These are phyloP conservation scores for Musa acuminata DNA, from an alignment of 176 grass and related monocot species.

Conservation along the genomic window DNA sequence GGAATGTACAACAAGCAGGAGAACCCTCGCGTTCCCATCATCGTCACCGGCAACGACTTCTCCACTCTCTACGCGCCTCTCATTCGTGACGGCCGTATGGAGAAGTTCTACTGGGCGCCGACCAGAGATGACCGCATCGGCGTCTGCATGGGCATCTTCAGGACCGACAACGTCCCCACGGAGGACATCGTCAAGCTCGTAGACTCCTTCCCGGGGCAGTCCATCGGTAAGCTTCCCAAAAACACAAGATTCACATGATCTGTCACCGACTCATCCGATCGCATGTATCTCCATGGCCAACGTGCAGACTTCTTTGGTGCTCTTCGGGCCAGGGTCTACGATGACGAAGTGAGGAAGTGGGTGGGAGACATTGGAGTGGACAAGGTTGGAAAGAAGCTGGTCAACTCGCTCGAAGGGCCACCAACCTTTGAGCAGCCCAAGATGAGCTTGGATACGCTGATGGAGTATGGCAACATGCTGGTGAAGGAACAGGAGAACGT, in stretches of 20 bases:
- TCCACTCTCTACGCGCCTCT: constrained; percentile 24
- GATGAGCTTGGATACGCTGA: constrained; percentile 14
- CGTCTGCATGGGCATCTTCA: constrained; percentile 17
- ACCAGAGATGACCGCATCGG: constrained; percentile 19
- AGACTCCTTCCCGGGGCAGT: constrained; percentile 13
- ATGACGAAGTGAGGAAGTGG: constrained; percentile 27
- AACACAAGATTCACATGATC: neutral
- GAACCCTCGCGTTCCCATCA: constrained; percentile 17
- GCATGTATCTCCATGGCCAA: no score
- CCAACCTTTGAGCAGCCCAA: constrained; percentile 13
- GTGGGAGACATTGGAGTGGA: neutral
- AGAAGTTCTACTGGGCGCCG: constrained; percentile 24
- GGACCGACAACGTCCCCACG: constrained; percentile 4
- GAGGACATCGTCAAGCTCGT: constrained; percentile 21
- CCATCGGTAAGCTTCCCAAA: neutral
- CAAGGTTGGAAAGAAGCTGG: constrained; percentile 12
- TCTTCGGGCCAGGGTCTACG: constrained; percentile 18
- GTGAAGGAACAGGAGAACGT: constrained; percentile 27
- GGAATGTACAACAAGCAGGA: constrained; percentile 29
- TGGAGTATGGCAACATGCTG: constrained; percentile 18
- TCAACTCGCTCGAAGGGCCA: constrained; percentile 12
- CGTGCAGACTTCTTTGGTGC: constrained; percentile 21
- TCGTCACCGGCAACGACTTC: constrained; percentile 21
- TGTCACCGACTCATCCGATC: no score
- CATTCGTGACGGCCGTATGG: constrained; percentile 21